Conservation (phyloP, 352 stramenopile species). For the Globisporangium acanthophoron region DNA sequence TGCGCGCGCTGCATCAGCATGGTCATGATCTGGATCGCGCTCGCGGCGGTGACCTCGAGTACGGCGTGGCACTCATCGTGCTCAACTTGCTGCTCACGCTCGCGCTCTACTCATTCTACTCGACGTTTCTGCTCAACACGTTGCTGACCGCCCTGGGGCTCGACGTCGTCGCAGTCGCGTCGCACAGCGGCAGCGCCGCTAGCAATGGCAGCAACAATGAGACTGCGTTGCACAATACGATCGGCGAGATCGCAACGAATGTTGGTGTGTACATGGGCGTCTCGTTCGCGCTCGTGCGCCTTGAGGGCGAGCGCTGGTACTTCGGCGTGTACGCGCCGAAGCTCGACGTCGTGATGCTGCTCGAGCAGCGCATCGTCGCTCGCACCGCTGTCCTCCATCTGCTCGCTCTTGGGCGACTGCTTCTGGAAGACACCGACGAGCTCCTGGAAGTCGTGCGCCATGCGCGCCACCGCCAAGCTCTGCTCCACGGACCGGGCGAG, state of each 20-base stretch:
- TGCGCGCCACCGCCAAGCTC: constrained; percentile 36
- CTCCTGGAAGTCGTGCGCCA: constrained; percentile 39
- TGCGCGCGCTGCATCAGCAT: constrained; percentile 74
- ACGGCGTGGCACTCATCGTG: constrained; percentile 61
- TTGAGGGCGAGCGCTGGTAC: constrained; percentile 42
- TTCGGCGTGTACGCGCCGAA: no score
- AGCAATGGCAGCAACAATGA: background rate
- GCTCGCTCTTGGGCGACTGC: constrained; percentile 19
- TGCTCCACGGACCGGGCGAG: constrained; percentile 45
- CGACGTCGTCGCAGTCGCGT: background rate
- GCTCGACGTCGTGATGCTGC: constrained; percentile 7
- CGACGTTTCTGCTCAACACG: constrained; percentile 40
- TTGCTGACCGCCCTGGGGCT: constrained; percentile 38
- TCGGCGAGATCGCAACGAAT: constrained; percentile 38
- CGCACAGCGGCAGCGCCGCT: no score
- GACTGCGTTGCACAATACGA: constrained; percentile 31
- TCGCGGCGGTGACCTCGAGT: constrained; percentile 60
- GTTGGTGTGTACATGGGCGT: constrained; percentile 71
- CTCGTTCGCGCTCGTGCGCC: constrained; percentile 27
- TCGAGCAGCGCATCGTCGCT: constrained; percentile 7
- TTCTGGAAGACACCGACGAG: constrained; percentile 30
- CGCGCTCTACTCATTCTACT: constrained; percentile 58
- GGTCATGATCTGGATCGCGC: constrained; percentile 78
- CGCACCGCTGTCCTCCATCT: constrained; percentile 14
- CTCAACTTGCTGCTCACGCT: constrained; percentile 67